A percentile compares a stretch with the other conserved stretches of the same genome.
Evolutionary conservation across 2,329 filamentous ascomycete genomes (phyloP).

Genomic region (Beauveria bassiana): DNA sequence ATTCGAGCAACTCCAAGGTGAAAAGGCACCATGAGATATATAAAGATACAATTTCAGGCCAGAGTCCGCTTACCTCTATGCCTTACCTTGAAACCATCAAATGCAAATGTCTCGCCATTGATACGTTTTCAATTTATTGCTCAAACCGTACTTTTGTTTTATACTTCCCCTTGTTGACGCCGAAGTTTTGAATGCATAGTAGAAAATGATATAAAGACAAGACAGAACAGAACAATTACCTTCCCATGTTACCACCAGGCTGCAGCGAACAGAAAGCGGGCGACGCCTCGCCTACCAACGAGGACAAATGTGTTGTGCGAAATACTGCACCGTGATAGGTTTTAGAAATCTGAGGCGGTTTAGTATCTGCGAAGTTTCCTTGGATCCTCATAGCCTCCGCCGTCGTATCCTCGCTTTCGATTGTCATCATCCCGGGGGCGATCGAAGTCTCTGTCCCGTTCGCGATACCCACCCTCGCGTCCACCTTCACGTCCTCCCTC

Average conservation of each 20-base stretch:
- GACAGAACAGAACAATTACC: constrained; percentile 5
- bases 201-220: background rate
- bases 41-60: background rate
- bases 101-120: background rate
- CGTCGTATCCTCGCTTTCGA: constrained; percentile 67
- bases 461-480: constrained; percentile 37
- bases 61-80: constrained; percentile 11
- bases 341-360: constrained; percentile 13
- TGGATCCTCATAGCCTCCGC: constrained; percentile 72
- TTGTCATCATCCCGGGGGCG: constrained; percentile 50
- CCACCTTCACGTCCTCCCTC: constrained; percentile 38
- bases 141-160: background rate
- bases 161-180: constrained; percentile 2
- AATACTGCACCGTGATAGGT: background rate
- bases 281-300: background rate
- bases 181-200: constrained; percentile 4
- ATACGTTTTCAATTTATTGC: background rate
- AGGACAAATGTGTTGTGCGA: background rate
- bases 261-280: background rate
- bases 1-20: background rate
- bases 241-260: background rate
- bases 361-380: constrained; percentile 59
- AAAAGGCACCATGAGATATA: background rate
- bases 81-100: constrained; percentile 7
- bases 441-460: constrained; percentile 42